A percentile compares a stretch with the other conserved stretches of the same genome.
These are phyloP conservation scores for Trichoderma citrinoviride DNA, from an alignment of 2,329 filamentous ascomycete genomes.

Conservation along the genomic window DNA sequence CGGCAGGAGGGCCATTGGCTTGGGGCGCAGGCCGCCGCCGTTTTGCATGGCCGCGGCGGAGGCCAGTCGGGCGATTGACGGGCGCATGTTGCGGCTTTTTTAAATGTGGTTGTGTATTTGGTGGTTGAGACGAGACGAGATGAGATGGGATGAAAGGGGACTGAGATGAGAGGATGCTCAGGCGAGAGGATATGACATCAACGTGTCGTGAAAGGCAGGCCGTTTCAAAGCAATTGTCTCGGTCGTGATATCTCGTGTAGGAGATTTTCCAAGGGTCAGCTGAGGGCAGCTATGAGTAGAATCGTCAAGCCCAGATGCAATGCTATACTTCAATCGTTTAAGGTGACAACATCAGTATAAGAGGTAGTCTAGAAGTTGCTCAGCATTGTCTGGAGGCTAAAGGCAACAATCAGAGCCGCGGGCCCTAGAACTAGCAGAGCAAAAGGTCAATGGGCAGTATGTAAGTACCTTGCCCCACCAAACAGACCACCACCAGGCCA, in stretches of 20 bases:
- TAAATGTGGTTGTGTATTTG: background rate
- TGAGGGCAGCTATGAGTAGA: too few relatives aligned
- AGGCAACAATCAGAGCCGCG: too few relatives aligned
- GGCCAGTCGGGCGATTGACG: slow-evolving; percentile 32
- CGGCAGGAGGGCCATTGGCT: slow-evolving; percentile 69
- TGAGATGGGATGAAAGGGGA: too few relatives aligned
- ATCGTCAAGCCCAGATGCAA: too few relatives aligned
- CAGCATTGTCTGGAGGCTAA: too few relatives aligned
- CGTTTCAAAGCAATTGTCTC: too few relatives aligned
- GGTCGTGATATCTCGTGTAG: too few relatives aligned
- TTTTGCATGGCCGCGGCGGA: slow-evolving; percentile 36
- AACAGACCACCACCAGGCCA: background rate
- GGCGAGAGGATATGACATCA: background rate
- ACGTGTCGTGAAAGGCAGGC: background rate
- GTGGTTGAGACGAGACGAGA: background rate
- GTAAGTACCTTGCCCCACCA: too few relatives aligned
- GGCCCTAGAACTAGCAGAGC: background rate
- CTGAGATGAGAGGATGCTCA: background rate
- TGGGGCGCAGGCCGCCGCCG: slow-evolving; percentile 37
- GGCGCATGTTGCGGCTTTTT: slow-evolving; percentile 1
- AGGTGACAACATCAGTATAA: too few relatives aligned
- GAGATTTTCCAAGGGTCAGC: too few relatives aligned
- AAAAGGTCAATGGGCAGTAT: background rate
- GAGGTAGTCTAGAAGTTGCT: too few relatives aligned
- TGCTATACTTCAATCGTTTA: too few relatives aligned